These are phyloP conservation scores for Abelmoschus esculentus DNA, from an alignment of 345 rosid genomes.

Conservation along the genomic window DNA sequence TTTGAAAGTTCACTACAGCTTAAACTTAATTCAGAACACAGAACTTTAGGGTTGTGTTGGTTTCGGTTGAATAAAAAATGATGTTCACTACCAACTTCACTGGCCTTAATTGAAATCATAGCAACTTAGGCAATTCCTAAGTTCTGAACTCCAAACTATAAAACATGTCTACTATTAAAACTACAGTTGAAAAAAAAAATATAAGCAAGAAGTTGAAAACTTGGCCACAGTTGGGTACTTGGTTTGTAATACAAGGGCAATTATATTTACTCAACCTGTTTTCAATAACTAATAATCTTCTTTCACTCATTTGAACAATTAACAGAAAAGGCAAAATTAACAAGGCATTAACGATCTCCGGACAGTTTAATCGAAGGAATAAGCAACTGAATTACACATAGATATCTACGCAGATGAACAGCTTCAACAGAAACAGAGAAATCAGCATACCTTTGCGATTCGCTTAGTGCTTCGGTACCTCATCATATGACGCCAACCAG, in stretches of 20 bases:
- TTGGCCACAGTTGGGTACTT: not conserved
- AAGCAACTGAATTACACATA: not conserved
- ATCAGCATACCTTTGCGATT: slow-evolving; percentile 52
- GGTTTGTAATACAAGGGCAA: not conserved
- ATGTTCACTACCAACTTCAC: not conserved
- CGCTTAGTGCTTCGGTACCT: slow-evolving; percentile 73
- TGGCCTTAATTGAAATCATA: not conserved
- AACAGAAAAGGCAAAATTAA: too few relatives aligned
- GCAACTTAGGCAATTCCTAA: not conserved
- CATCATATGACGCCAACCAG: slow-evolving; percentile 95
- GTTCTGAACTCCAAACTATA: not conserved
- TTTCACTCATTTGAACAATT: too few relatives aligned
- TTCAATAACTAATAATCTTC: not conserved
- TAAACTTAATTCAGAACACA: not conserved
- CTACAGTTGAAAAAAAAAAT: not conserved
- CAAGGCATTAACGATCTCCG: not conserved
- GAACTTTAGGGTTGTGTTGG: not conserved
- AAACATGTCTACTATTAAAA: not conserved
- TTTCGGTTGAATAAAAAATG: not conserved
- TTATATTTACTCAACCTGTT: not conserved
- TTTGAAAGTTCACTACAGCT: not conserved
- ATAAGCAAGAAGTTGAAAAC: too few relatives aligned
- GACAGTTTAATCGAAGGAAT: not conserved
- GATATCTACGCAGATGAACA: not conserved
- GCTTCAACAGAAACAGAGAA: not conserved